phyloP scores from a whole-genome alignment of 805 yeast species.

The Metschnikowia kunwiensis region DNA sequence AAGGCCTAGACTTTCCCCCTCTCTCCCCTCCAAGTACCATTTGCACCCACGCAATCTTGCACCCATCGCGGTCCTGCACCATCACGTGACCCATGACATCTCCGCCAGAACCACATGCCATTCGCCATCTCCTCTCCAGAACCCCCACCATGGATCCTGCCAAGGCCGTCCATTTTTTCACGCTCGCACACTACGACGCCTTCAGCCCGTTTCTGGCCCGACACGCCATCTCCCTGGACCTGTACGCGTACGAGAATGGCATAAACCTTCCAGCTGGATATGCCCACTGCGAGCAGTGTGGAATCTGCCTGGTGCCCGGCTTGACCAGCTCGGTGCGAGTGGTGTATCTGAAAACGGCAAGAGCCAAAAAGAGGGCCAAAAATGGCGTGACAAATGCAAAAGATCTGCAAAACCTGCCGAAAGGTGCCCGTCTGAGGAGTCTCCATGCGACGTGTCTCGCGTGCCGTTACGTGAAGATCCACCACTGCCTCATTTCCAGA shows the following conservation, averaged over 20 bases:
- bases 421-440: conserved; percentile 3
- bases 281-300: conserved; percentile 32
- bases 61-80: too few species aligned
- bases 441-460: conserved; percentile 20
- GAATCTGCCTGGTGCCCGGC: conserved; percentile 34
- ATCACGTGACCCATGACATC: too few species aligned
- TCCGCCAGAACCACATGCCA: too few species aligned
- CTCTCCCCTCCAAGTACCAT: too few species aligned
- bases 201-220: conserved; percentile 25
- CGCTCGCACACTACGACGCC: conserved; percentile 29
- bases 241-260: conserved; percentile 22
- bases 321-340: conserved; percentile 26
- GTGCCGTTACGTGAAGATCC: conserved; percentile 18
- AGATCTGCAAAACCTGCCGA: background rate
- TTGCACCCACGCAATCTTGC: too few species aligned
- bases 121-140: too few species aligned
- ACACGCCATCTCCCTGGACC: conserved; percentile 24
- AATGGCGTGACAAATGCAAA: too few species aligned
- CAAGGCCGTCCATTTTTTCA: conserved; percentile 25
- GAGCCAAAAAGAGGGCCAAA: background rate
- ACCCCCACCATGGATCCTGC: conserved; percentile 12
- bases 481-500: conserved; percentile 12
- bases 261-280: conserved; percentile 29
- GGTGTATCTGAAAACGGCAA: conserved; percentile 15
- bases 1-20: too few species aligned